A percentile compares a stretch with the other conserved stretches of the same genome.
Conservation (phyloP, 306 rosid genomes). For the Luffa aegyptiaca region DNA sequence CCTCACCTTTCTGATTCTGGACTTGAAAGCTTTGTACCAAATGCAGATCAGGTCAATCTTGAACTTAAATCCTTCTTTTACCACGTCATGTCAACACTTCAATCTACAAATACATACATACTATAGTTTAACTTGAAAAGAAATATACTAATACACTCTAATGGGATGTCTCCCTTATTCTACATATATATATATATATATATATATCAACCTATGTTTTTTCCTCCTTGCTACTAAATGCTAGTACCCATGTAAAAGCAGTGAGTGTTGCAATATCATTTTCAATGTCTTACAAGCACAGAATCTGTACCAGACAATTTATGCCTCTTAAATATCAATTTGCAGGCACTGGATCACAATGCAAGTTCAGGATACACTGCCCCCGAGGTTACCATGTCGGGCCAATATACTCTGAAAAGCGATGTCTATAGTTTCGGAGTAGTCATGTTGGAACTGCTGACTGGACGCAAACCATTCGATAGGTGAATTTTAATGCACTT, state of each 20-base stretch:
- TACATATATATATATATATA: background rate
- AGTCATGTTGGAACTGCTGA: constrained; percentile 91
- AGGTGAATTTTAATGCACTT: constrained; percentile 36
- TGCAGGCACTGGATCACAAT: constrained; percentile 55
- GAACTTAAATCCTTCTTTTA: background rate
- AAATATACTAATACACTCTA: background rate
- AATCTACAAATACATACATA: background rate
- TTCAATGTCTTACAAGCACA: background rate
- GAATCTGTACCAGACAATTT: background rate
- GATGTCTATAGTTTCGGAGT: constrained; percentile 91
- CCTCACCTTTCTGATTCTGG: constrained; percentile 90
- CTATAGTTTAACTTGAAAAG: background rate
- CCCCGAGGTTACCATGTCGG: constrained; percentile 78
- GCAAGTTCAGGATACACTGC: constrained; percentile 73
- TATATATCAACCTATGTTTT: background rate
- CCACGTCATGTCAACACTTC: background rate
- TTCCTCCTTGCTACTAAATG: background rate
- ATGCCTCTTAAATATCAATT: background rate
- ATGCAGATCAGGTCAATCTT: constrained; percentile 53
- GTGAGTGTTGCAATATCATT: background rate
- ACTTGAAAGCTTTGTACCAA: constrained; percentile 61
- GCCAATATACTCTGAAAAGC: constrained; percentile 64
- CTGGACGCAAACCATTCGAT: constrained; percentile 88
- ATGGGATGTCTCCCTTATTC: background rate
- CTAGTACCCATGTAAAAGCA: too few species aligned